Percentiles rank a stretch among this genome's conserved stretches.
Conservation (phyloP, 176 grass and related monocot species). For the Raddia distichophylla region DNA sequence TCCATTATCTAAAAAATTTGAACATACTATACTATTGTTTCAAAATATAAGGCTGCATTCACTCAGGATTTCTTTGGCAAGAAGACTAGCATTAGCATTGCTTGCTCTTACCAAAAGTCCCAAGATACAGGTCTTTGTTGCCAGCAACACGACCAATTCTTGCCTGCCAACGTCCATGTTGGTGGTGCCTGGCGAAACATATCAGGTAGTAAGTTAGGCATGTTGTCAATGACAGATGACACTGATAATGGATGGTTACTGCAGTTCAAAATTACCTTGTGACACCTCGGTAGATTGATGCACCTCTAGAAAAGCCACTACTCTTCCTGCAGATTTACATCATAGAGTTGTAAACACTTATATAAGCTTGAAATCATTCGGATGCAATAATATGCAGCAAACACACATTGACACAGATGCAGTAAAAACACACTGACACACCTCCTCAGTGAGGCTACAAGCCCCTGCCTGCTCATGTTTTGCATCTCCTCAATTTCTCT, state of each 20-base stretch:
- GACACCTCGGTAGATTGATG: conserved; percentile 95
- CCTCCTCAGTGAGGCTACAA: conserved; percentile 89
- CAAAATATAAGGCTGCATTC: background rate
- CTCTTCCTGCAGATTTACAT: conserved; percentile 70
- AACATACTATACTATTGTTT: background rate
- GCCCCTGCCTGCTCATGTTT: conserved; percentile 72
- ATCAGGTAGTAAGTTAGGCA: conserved; percentile 18
- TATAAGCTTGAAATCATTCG: conserved; percentile 17
- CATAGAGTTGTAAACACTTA: conserved; percentile 18
- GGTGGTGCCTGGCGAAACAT: conserved; percentile 74
- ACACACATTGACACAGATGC: conserved; percentile 44
- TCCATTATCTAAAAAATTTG: background rate
- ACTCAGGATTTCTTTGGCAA: background rate
- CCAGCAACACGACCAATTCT: conserved; percentile 95
- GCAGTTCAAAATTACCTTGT: conserved; percentile 62
- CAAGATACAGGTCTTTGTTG: conserved; percentile 97
- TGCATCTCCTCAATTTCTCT: conserved; percentile 88
- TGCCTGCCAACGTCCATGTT: conserved; percentile 96
- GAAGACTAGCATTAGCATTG: background rate
- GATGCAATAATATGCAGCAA: conserved; percentile 6
- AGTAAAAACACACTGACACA: conserved; percentile 49
- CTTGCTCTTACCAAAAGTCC: conserved; percentile 71
- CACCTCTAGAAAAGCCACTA: conserved; percentile 92
- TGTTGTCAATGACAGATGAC: background rate
- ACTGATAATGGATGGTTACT: background rate